Evolutionary conservation across 805 yeast species (phyloP).

Genomic region (Torulaspora quercuum): DNA sequence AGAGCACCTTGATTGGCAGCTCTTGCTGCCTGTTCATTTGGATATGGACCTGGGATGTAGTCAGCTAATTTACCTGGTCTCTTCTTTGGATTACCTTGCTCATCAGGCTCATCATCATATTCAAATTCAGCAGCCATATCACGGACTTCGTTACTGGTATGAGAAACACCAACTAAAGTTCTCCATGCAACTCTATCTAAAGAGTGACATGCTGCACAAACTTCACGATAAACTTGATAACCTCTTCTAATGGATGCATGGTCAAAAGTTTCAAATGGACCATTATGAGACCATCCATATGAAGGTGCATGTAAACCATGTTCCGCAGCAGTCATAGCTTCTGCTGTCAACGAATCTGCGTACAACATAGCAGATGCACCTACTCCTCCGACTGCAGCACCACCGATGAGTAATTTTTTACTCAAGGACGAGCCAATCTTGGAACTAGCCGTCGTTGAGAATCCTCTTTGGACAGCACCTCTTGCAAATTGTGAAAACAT

Average conservation of each 20-base stretch:
- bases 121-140: slow-evolving; percentile 94
- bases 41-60: slow-evolving; percentile 90
- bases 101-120: slow-evolving; percentile 98
- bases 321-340: slow-evolving; percentile 98
- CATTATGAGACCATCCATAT: slow-evolving; percentile 90
- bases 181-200: slow-evolving; percentile 98
- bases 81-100: slow-evolving; percentile 96
- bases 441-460: slow-evolving; percentile 8
- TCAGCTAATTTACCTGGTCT: slow-evolving; percentile 98
- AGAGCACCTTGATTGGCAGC: slow-evolving; percentile 99
- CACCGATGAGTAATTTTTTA: slow-evolving; percentile 51
- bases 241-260: slow-evolving; percentile 98
- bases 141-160: slow-evolving; percentile 83
- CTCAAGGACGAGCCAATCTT: slow-evolving; percentile 5
- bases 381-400: slow-evolving; percentile 66
- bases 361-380: slow-evolving; percentile 78
- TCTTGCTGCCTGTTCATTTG: slow-evolving; percentile 98
- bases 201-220: slow-evolving; percentile 98
- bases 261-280: slow-evolving; percentile 86
- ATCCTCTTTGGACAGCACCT: slow-evolving; percentile 14
- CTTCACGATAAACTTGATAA: slow-evolving; percentile 97
- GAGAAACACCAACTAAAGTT: slow-evolving; percentile 94
- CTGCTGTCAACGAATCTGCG: slow-evolving; percentile 81
- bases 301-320: slow-evolving; percentile 97
- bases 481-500: slow-evolving; percentile 13